phyloP scores from a whole-genome alignment of 768 basidiomycete species.

The Phanerochaete carnosa region DNA sequence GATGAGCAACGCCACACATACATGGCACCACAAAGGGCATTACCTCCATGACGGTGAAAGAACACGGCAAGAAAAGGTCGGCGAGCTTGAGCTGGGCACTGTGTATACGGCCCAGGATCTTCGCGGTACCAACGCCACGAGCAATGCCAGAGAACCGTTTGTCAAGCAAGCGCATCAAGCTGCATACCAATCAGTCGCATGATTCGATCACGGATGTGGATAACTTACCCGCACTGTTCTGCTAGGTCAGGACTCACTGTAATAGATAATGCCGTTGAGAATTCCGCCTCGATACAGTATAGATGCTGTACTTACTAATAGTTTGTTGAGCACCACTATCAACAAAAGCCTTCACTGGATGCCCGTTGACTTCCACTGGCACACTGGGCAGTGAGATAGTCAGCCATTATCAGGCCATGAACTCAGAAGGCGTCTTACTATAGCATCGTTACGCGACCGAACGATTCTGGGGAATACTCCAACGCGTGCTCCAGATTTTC shows the following conservation, averaged over 20 bases:
- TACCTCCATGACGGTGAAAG: constrained; percentile 95
- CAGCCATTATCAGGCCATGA: not conserved
- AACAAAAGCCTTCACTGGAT: constrained; percentile 92
- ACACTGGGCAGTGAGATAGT: constrained; percentile 46
- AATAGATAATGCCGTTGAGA: not conserved
- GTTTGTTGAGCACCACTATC: constrained; percentile 97
- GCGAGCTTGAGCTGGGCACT: constrained; percentile 87
- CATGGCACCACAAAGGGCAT: not conserved
- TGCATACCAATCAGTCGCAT: constrained; percentile 25
- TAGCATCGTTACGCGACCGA: constrained; percentile 94
- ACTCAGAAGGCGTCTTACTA: constrained; percentile 60
- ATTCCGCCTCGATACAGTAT: no score
- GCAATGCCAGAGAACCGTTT: constrained; percentile 86
- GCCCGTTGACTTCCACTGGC: constrained; percentile 87
- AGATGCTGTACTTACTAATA: constrained; percentile 76
- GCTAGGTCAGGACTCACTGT: constrained; percentile 91
- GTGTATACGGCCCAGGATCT: constrained; percentile 92
- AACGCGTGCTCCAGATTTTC: constrained; percentile 95
- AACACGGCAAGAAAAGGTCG: constrained; percentile 81
- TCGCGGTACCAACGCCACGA: constrained; percentile 89
- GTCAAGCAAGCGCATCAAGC: constrained; percentile 93
- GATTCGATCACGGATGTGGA: constrained; percentile 6
- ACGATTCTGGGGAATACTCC: constrained; percentile 90
- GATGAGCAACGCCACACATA: not conserved
- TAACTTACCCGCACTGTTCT: constrained; percentile 79